Base-by-base conservation (phyloP, 495 filamentous ascomycete species). In the Terfezia boudieri region DNA sequence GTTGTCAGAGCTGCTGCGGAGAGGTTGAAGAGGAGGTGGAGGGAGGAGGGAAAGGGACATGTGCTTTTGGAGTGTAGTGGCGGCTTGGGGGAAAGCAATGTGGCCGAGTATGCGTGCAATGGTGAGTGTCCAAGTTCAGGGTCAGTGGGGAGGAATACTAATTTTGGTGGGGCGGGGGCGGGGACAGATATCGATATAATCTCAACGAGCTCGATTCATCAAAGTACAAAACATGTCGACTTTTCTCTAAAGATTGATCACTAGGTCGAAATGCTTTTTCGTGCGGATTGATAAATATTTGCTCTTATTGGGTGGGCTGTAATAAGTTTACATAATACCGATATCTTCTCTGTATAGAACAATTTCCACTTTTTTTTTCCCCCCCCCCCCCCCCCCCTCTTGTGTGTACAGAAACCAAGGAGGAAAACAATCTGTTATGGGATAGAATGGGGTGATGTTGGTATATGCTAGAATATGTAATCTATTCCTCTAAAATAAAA, bases 11-110 rank as follows among this genome's bases (percentile, higher is more conserved):
- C 71, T 35, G 83, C 83, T 0, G 83, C 88, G 11, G 69, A 57
- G 64, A 74, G 72, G 57, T 68, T 98, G 37, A 90, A 87, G 71
- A 69, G 80, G 61, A 76, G 77, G 61, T 94, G 84, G 85, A 26
- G 11, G n/a, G 49, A 51, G 3, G 73, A 63, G 11, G 77, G 71
- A 0, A 79, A 79, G 65, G 68, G 71, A 54, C 60, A 74, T 37
- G 86, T 90, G 60, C 61, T 95, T 64, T 72, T 96, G 37, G 90
- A 96, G 72, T 84, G 92, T 16, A 93, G 86, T 61, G 90, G 90
- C 2, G 90, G 90, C 0, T 67, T 98, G 71, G 89, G 79, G 16
- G 79, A 82, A 68, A 77, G 78, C 56, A 98, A 95, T 70, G 83
- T 90, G 9, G 74, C 74, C 58, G 67, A 66, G 12, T 93, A 89